These are phyloP conservation scores for Vaccinium vitisidaea DNA, from an alignment of 148 eudicot genomes.

Conservation along the genomic window DNA sequence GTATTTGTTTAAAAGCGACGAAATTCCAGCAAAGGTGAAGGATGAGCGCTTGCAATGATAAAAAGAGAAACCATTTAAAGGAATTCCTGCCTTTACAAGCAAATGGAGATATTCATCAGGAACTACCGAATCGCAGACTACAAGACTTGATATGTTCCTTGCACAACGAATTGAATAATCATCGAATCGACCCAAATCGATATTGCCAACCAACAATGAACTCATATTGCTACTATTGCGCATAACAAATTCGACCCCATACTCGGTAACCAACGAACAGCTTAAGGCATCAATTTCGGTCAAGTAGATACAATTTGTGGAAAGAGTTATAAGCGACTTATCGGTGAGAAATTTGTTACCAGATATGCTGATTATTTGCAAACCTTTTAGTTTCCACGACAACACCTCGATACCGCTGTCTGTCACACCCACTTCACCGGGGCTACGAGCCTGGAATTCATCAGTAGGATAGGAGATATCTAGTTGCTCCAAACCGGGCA, in stretches of 20 bases:
- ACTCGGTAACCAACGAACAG: constrained; percentile 45
- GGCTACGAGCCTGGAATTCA: background rate
- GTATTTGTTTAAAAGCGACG: too few relatives aligned
- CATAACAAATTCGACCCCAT: constrained; percentile 35
- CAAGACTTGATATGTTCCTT: constrained; percentile 31
- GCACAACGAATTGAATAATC: constrained; percentile 27
- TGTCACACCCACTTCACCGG: constrained; percentile 33
- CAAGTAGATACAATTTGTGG: constrained; percentile 43
- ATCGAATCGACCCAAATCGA: constrained; percentile 25
- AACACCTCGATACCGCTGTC: constrained; percentile 53
- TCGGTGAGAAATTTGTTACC: constrained; percentile 51
- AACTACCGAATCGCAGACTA: constrained; percentile 38
- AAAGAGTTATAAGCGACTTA: constrained; percentile 42
- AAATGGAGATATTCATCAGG: constrained; percentile 46
- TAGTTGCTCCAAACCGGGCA: constrained; percentile 48
- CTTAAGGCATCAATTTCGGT: constrained; percentile 38
- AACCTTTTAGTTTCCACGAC: constrained; percentile 34
- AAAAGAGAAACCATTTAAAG: constrained; percentile 48
- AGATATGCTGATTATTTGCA: constrained; percentile 51
- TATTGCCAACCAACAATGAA: constrained; percentile 25
- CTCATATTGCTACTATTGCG: constrained; percentile 37
- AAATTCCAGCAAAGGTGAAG: constrained; percentile 34
- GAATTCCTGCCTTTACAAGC: constrained; percentile 42
- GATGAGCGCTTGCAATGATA: constrained; percentile 22
- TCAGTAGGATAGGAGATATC: constrained; percentile 31